Conservation (phyloP, 331 rosid species). For the Dryas integrifolia region DNA sequence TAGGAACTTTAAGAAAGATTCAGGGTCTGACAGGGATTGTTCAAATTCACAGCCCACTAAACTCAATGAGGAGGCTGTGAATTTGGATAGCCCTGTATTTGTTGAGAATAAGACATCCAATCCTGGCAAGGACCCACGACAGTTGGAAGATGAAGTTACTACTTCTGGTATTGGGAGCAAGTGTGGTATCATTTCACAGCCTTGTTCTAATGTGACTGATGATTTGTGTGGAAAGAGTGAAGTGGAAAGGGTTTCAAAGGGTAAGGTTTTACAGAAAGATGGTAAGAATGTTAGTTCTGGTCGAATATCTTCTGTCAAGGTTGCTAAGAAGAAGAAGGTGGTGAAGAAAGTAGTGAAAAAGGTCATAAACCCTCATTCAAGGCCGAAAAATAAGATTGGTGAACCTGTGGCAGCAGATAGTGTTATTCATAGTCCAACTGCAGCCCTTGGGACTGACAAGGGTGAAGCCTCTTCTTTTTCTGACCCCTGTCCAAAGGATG, state of each 20-base stretch:
- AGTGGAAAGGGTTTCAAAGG: slow-evolving; percentile 28
- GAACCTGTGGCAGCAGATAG: slow-evolving; percentile 28
- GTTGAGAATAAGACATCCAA: slow-evolving; percentile 25
- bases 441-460: slow-evolving; percentile 30
- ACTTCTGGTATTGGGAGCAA: slow-evolving; percentile 23
- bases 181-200: slow-evolving; percentile 32
- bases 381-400: slow-evolving; percentile 22
- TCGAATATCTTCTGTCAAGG: slow-evolving; percentile 31
- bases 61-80: slow-evolving; percentile 27
- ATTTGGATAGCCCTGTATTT: slow-evolving; percentile 26
- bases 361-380: slow-evolving; percentile 39
- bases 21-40: slow-evolving; percentile 27
- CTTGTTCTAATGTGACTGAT: slow-evolving; percentile 22
- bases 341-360: slow-evolving; percentile 67
- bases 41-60: slow-evolving; percentile 30
- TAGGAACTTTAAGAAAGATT: slow-evolving; percentile 31
- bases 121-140: slow-evolving; percentile 29
- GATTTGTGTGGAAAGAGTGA: slow-evolving; percentile 33
- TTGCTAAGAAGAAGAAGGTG: slow-evolving; percentile 61
- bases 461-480: slow-evolving; percentile 22
- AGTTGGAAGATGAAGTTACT: slow-evolving; percentile 20
- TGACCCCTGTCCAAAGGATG: slow-evolving; percentile 24
- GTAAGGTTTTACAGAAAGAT: slow-evolving; percentile 26
- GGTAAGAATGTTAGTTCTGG: slow-evolving; percentile 25
- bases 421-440: slow-evolving; percentile 20